Evolutionary conservation across 768 basidiomycete species (phyloP), one percentile per base, ranked within the genome.

Genomic region (Suillus americanus): DNA sequence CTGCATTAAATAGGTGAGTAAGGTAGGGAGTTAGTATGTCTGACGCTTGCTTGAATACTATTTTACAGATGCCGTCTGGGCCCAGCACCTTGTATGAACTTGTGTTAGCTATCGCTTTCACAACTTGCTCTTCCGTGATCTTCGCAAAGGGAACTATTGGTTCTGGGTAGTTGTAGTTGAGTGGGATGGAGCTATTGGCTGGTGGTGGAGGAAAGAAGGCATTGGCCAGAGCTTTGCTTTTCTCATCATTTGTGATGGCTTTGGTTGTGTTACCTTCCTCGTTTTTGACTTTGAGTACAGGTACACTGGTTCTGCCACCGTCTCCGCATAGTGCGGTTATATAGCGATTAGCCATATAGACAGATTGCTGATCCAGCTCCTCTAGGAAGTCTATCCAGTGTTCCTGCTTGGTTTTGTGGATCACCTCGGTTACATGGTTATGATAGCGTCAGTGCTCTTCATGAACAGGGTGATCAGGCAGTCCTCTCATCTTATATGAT

Each of bases 31-130:
- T 13, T 1, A 38, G 38, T 1, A 38, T 13, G 2, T 2, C 3
- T 38, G 38, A 13, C 2, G 38, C 3, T 0, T 1, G 9, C 1
- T 66, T 71, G 25, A 73, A 64, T 0, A 74, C 68, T 0, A 69
- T 62, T 45, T 78, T 78, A 9, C 48, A 28, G 2, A 77, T 78
- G 2, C 68, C 71, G 30, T 78, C 74, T 8, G 72, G 72, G 1
- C 73, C 71, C n/a, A 62, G 67, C 1, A 69, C 70, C 55, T 74
- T 68, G 65, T 65, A 65, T 1, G 67, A 66, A 28, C 48, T 62
- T 0, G 73, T 68, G 1, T 64, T 51, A 0, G 13, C 13, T 2
- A 38, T 38, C 2, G 13, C 13, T 13, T 14, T 38, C 0, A 0
- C 1, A 0, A 76, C 68, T 12, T 70, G 67, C 2, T 62, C 60